Evolutionary conservation across 2,329 filamentous ascomycete genomes (phyloP).

Genomic region (Aspergillus ibericus): DNA sequence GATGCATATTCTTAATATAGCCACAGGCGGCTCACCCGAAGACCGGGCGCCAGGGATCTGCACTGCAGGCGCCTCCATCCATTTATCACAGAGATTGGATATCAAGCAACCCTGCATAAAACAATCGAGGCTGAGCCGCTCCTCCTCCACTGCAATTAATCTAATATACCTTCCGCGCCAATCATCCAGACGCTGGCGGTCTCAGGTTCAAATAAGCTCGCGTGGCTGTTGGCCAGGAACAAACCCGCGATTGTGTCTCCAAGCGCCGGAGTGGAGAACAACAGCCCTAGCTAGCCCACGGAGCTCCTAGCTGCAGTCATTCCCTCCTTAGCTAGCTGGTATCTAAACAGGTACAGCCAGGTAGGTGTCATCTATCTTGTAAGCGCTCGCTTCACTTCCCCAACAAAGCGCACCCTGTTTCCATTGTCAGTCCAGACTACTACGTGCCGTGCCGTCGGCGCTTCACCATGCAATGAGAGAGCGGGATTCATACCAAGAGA

Average conservation of each 20-base stretch:
- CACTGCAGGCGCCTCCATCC: conserved; percentile 1
- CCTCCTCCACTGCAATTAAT: not conserved
- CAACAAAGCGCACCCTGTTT: not conserved
- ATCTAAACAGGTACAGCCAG: not conserved
- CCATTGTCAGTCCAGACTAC: not conserved
- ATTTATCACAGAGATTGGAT: not conserved
- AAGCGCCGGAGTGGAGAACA: conserved; percentile 32
- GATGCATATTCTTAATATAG: not conserved
- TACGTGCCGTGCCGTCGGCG: not conserved
- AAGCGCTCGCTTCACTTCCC: conserved; percentile 4
- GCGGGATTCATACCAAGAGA: not conserved
- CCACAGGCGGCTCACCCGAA: not conserved
- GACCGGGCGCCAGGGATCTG: not conserved
- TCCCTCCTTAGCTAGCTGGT: not conserved
- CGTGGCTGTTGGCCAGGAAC: conserved; percentile 29
- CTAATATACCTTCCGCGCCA: not conserved
- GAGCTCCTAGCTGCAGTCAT: not conserved
- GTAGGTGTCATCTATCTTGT: not conserved
- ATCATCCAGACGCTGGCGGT: conserved; percentile 8
- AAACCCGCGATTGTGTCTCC: conserved; percentile 11
- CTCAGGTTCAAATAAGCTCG: conserved; percentile 22
- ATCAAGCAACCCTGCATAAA: not conserved
- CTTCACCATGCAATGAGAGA: conserved; percentile 1
- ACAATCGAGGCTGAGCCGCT: not conserved
- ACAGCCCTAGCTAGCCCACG: not conserved